These are phyloP conservation scores for Daldinia vernicosa DNA, from an alignment of 495 filamentous ascomycete species.

Conservation along the genomic window DNA sequence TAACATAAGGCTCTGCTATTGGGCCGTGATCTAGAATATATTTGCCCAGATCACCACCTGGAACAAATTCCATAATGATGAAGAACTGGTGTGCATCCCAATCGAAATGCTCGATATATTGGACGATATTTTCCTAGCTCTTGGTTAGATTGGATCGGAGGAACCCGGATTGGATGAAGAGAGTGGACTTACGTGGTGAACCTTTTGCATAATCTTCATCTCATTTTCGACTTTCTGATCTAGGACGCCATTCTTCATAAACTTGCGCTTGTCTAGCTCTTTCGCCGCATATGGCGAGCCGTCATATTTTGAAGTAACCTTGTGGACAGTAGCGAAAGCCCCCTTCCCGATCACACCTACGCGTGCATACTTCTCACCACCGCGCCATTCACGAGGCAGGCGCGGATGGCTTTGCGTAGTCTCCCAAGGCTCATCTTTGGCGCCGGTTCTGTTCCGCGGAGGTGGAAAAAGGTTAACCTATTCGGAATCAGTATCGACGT, in stretches of 20 bases:
- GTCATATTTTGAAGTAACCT: constrained; percentile 79
- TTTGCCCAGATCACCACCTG: constrained; percentile 81
- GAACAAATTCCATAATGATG: constrained; percentile 92
- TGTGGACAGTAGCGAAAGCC: constrained; percentile 92
- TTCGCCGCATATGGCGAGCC: constrained; percentile 88
- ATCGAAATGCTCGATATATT: constrained; percentile 86
- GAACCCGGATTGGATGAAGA: background rate
- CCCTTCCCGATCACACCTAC: constrained; percentile 85
- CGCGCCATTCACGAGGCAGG: constrained; percentile 72
- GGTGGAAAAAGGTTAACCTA: constrained; percentile 46
- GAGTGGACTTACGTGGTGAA: constrained; percentile 75
- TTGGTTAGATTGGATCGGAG: constrained; percentile 33
- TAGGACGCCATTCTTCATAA: constrained; percentile 86
- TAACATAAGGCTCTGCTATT: constrained; percentile 73
- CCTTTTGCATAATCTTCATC: constrained; percentile 87
- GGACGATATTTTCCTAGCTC: constrained; percentile 84
- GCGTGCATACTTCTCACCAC: constrained; percentile 82
- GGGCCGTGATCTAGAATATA: constrained; percentile 67
- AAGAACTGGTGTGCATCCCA: constrained; percentile 83
- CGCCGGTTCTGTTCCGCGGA: constrained; percentile 1
- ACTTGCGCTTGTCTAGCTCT: constrained; percentile 85
- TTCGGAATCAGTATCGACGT: constrained; percentile 14
- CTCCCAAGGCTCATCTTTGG: constrained; percentile 8
- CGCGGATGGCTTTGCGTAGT: constrained; percentile 33
- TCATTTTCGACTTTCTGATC: constrained; percentile 92